Base-by-base conservation (phyloP, 2,329 filamentous ascomycete genomes). In the Cercospora zeae-maydis region DNA sequence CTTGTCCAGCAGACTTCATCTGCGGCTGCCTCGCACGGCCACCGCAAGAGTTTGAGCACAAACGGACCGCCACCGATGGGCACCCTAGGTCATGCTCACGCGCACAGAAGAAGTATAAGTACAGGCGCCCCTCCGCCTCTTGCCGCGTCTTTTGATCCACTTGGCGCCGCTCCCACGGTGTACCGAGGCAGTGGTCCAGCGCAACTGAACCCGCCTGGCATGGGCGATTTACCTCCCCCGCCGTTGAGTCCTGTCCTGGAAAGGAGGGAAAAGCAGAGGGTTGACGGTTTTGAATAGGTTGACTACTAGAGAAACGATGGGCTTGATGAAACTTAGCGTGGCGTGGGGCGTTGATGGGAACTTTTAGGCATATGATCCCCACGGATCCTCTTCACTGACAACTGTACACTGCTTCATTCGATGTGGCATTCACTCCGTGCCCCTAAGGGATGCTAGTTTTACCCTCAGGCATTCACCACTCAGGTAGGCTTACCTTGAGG, bases 51-150 rank as follows among this genome's bases (percentile, higher is more conserved):
- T 55, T 59, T 81, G 9, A 78, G 80, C 61, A 75, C 73, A 2
- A 63, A 65, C 14, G 63, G 65, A 1, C 63, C 67, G 7, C 60
- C 69, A 14, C 21, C 69, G n/a, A 62, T 66, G 42, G 58, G 58
- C 30, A 61, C 62, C 3, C 33, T 64, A 14, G 62, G 62, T 31
- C 33, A 51, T n/a, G 66, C 57, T 45, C 74, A 72, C 59, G 75
- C 75, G 1, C 78, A 82, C 65, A 70, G 79, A 42, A 79, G 78
- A 73, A 79, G 76, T 53, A 61, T 81, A 14, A 78, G 80, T 59
- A 75, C 73, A 4, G 65, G 66, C 16, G 65, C 66, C 7, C 65
- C 68, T n/a, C 58, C 69, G 14, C 56, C 62, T 14, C 62, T 67
- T 21, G 33, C 62, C 9, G 56, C 67, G 14, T 61, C 64, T 34